These are phyloP conservation scores for Periglandula ipomoeae DNA, from an alignment of 2,329 filamentous ascomycete species.

Conservation along the genomic window DNA sequence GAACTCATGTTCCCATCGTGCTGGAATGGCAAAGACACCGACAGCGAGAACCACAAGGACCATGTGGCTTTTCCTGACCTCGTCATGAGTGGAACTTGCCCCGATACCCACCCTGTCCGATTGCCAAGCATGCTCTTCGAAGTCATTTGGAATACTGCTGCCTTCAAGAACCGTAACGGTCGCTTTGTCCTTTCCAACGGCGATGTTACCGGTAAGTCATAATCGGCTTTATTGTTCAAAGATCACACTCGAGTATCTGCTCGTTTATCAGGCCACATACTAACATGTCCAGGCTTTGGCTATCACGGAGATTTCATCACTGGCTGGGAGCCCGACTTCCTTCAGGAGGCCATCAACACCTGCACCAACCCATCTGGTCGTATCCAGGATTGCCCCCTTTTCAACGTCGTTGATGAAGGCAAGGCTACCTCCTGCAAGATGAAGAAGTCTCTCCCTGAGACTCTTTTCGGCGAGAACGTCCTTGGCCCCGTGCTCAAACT, in stretches of 20 bases:
- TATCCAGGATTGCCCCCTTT: constrained; percentile 66
- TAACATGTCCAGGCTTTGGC: constrained; percentile 47
- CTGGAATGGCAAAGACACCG: constrained; percentile 62
- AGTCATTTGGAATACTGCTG: constrained; percentile 69
- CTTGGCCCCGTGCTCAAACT: constrained; percentile 46
- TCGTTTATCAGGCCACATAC: neutral
- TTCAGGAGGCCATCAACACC: constrained; percentile 61
- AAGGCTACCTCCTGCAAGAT: constrained; percentile 54
- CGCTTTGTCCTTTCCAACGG: constrained; percentile 71
- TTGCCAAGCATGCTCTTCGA: constrained; percentile 74
- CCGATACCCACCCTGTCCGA: constrained; percentile 56
- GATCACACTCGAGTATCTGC: neutral
- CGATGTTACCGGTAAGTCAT: constrained; percentile 56
- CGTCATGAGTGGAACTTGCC: constrained; percentile 70
- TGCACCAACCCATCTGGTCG: constrained; percentile 65
- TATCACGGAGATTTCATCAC: constrained; percentile 76
- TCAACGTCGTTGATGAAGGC: constrained; percentile 56
- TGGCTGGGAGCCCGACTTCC: constrained; percentile 62
- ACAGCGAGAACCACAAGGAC: constrained; percentile 45
- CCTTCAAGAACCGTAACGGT: constrained; percentile 53
- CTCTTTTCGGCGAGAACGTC: constrained; percentile 51
- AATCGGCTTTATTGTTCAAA: neutral
- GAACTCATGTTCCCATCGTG: constrained; percentile 86
- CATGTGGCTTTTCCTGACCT: constrained; percentile 72
- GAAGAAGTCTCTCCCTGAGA: constrained; percentile 38